Evolutionary conservation across 2,329 filamentous ascomycete genomes (phyloP).

Genomic region (Annulohypoxylon truncatum): DNA sequence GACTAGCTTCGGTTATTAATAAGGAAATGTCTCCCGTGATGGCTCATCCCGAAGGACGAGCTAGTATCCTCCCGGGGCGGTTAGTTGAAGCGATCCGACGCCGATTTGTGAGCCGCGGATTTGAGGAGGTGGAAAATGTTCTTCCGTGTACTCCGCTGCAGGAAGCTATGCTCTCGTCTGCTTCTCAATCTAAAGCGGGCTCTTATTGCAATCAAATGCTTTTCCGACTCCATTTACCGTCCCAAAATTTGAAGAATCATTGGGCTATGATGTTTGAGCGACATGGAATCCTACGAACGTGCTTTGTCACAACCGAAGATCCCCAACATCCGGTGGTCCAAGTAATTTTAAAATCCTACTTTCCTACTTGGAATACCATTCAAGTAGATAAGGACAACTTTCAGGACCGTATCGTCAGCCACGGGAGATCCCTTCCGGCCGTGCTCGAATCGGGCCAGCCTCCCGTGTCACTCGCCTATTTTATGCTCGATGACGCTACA

Average conservation of each 20-base stretch:
- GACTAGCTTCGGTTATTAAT: slow-evolving; percentile 60
- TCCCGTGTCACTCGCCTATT: slow-evolving; percentile 59
- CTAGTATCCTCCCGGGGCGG: slow-evolving; percentile 35
- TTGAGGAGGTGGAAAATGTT: slow-evolving; percentile 62
- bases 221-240: slow-evolving; percentile 67
- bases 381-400: slow-evolving; percentile 34
- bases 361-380: slow-evolving; percentile 56
- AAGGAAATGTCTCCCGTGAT: neutral
- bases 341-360: slow-evolving; percentile 68
- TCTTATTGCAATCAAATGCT: slow-evolving; percentile 79
- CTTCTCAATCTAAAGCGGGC: slow-evolving; percentile 47
- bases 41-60: slow-evolving; percentile 1
- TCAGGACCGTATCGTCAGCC: slow-evolving; percentile 46
- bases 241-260: slow-evolving; percentile 62
- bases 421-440: slow-evolving; percentile 54
- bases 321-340: slow-evolving; percentile 75
- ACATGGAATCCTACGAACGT: slow-evolving; percentile 82
- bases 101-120: slow-evolving; percentile 49
- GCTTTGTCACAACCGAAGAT: slow-evolving; percentile 75
- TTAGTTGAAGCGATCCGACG: slow-evolving; percentile 49
- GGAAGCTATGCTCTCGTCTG: slow-evolving; percentile 82
- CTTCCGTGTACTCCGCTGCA: slow-evolving; percentile 89
- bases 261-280: slow-evolving; percentile 73
- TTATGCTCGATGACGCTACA: slow-evolving; percentile 48
- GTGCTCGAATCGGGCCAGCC: slow-evolving; percentile 59